These are phyloP conservation scores for Suillus placidus DNA, from an alignment of 768 basidiomycete genomes.

Conservation along the genomic window DNA sequence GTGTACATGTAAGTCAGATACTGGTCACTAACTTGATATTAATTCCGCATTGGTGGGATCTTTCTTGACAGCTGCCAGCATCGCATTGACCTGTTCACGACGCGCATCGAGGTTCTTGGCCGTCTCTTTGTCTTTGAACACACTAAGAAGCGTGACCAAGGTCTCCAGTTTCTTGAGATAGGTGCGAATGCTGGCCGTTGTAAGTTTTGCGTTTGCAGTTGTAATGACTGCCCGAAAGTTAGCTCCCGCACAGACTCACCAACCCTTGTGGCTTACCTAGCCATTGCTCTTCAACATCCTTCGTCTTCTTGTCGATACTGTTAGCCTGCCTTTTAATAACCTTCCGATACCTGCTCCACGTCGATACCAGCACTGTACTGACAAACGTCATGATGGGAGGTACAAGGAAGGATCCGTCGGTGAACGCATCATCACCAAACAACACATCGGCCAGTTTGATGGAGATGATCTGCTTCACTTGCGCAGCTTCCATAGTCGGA, in stretches of 20 bases:
- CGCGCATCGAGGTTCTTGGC: no score
- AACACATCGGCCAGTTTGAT: not conserved
- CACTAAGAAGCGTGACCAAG: no score
- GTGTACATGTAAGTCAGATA: no score
- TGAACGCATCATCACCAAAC: not conserved
- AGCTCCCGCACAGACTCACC: not conserved
- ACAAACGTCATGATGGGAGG: not conserved
- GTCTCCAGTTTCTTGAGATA: no score
- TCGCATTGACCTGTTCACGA: no score
- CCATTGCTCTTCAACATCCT: not conserved
- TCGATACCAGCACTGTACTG: not conserved
- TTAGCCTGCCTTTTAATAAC: not conserved
- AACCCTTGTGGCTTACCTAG: not conserved
- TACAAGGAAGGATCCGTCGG: not conserved
- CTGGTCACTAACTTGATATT: no score
- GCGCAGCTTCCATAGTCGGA: not conserved
- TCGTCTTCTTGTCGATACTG: not conserved
- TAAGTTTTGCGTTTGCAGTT: not conserved
- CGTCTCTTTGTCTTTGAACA: no score
- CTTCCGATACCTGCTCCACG: not conserved
- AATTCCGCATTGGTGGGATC: no score
- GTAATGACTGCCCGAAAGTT: not conserved
- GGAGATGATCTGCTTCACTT: not conserved
- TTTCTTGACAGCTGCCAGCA: no score
- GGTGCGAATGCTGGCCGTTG: no score